Evolutionary conservation across 352 stramenopile species (phyloP), one percentile per base, ranked within the genome.

Genomic region (Pythium vanterpoolii): DNA sequence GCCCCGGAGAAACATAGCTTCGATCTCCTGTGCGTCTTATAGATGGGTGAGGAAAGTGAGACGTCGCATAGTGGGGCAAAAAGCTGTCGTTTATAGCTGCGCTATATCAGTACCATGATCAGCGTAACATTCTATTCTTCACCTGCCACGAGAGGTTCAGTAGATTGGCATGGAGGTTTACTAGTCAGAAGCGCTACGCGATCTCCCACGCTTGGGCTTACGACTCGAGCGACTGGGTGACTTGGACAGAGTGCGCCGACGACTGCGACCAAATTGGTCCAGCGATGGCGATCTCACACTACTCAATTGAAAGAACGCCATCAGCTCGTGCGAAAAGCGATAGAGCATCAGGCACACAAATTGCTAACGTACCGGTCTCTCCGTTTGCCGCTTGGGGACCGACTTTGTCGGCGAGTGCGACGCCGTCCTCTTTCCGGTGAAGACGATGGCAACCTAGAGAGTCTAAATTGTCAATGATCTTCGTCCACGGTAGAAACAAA

Each of bases 251-350:
- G 53, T 44, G 9, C 48, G 58, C 1, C 58, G 58, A 24, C 42
- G 58, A 43, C 38, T 26, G 14, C 58, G 48, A 26, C 58, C 58
- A 31, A 65, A 65, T 44, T 59, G 58, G 38, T 65, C 58, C 11
- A 42, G 31, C 4, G 58, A 65, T 4, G 48, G 48, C 16, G 58
- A 65, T 11, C 58, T 48, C 31, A 45, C 9, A 52, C 5, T 38
- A 46, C 21, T 18, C 46, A 28, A 10, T 5, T 9, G 44, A 3
- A 18, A 33, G 44, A 18, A 33, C 21, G 4, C 9, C 11, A 51
- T n/a, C n/a, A n/a, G n/a, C n/a, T n/a, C n/a, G n/a, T n/a, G n/a
- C n/a, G n/a, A n/a, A n/a, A n/a, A 42, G 34, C 11, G 34, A 16
- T 5, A 42, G 34, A 11, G 4, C 11, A 21, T 23, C 13, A 56